Base-by-base conservation (phyloP, 768 basidiomycete species). In the Podaxis carcinomalis region DNA sequence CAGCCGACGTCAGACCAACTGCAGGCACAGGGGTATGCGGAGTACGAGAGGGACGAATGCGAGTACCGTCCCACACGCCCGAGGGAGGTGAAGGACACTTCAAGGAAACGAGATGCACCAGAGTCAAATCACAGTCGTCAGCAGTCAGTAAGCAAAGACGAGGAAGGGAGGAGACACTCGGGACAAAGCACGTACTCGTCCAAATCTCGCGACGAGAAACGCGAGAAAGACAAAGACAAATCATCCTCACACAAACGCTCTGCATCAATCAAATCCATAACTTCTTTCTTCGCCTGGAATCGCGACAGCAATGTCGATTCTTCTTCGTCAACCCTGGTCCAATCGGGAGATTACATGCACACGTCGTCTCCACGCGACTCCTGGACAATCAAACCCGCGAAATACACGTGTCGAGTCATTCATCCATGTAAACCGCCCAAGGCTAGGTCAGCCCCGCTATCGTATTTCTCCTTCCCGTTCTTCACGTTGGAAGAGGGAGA, bases 401-500 rank as follows among this genome's bases (percentile, higher is more conserved):
- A 87, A 57, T 92, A 92, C 69, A 68, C 80, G 4, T 92, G 89
- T 64, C 78, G 79, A 25, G 89, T 86, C 9, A 78, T 91, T 25
- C 88, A 90, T 64, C 79, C 83, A 9, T 91, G 88, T 71, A 74
- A 78, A 13, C 89, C 89, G 3, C 89, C 88, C 0, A 67, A 73
- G 0, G 79, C 82, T 7, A 85, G 87, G 9, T 77, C 83, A 21
- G 28, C 21, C 1, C 59, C 59, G 3, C 9, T 60, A 32, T 52
- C 59, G 1, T 93, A 92, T 67, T 87, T 85, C 64, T 83, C 81
- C 50, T 83, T 87, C 68, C 90, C 90, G 13, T 93, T 93, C 79
- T 91, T 92, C 70, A 82, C 77, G 11, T 77, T 93, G n/a, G 70
- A 73, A 35, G 78, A 83, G 35, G 86, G 83, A 3, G 85, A 89